Percentiles rank a stretch among this genome's conserved stretches.
phyloP scores from a whole-genome alignment of 129 eudicot genomes.

The Rutidosis leptorrhynchoides region DNA sequence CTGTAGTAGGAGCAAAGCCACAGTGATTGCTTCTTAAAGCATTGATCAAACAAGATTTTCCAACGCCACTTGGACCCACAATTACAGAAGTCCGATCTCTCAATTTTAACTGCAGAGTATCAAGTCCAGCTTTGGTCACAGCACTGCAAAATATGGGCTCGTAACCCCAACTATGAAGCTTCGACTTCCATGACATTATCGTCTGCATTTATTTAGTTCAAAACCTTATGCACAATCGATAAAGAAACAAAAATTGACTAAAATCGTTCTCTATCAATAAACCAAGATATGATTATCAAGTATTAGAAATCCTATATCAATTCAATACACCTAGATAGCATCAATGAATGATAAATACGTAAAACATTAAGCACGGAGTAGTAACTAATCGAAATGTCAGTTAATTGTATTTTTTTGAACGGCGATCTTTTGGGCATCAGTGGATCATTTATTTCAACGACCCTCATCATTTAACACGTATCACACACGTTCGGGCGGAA shows the following conservation, averaged over 20 bases:
- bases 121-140: conserved; percentile 64
- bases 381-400: background rate
- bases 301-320: too few species aligned
- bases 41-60: conserved; percentile 89
- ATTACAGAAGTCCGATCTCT: conserved; percentile 81
- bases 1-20: conserved; percentile 31
- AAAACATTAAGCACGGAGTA: background rate
- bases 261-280: background rate
- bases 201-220: conserved; percentile 42
- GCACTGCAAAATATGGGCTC: conserved; percentile 79
- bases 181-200: conserved; percentile 63
- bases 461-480: too few species aligned
- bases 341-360: too few species aligned
- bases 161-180: conserved; percentile 86
- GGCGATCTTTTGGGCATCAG: too few species aligned
- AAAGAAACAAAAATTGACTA: background rate
- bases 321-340: too few species aligned
- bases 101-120: conserved; percentile 57
- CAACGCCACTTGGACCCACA: conserved; percentile 99
- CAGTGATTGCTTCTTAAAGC: conserved; percentile 59
- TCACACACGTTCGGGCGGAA: too few species aligned
- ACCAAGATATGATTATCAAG: too few species aligned
- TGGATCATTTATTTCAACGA: too few species aligned
- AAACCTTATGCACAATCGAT: conserved; percentile 17
- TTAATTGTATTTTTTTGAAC: background rate